These are phyloP conservation scores for Ceratocystis huliohia DNA, from an alignment of 2,329 filamentous ascomycete species.

Conservation along the genomic window DNA sequence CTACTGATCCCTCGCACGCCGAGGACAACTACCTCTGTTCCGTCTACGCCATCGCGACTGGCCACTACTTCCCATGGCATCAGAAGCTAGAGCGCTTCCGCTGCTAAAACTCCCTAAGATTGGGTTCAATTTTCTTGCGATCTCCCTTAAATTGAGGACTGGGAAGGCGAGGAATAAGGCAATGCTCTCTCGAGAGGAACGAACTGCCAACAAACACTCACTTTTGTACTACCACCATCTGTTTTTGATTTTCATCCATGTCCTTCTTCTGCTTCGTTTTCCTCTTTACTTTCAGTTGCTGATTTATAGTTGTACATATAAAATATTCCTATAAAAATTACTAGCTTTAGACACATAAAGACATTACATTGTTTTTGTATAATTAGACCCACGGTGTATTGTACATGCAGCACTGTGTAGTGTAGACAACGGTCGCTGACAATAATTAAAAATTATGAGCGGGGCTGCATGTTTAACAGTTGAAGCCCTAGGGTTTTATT, in stretches of 20 bases:
- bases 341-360: neutral
- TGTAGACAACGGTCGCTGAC: neutral
- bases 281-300: neutral
- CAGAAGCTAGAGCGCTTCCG: constrained; percentile 8
- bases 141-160: neutral
- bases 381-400: neutral
- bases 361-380: neutral
- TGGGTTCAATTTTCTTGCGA: neutral
- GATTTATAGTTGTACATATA: neutral
- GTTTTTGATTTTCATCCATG: neutral
- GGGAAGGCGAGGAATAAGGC: neutral
- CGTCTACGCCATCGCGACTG: constrained; percentile 10
- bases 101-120: neutral
- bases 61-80: constrained; percentile 15
- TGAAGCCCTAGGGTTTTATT: neutral
- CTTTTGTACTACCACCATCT: neutral
- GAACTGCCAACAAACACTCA: no score
- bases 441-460: neutral
- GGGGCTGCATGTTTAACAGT: neutral
- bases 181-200: no score
- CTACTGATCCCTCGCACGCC: no score
- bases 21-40: constrained; percentile 5
- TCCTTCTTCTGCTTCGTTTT: neutral
- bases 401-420: neutral
- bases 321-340: neutral